Evolutionary conservation across 202 grass and related monocot species (phyloP).

Genomic region (Elaeis oleifera): DNA sequence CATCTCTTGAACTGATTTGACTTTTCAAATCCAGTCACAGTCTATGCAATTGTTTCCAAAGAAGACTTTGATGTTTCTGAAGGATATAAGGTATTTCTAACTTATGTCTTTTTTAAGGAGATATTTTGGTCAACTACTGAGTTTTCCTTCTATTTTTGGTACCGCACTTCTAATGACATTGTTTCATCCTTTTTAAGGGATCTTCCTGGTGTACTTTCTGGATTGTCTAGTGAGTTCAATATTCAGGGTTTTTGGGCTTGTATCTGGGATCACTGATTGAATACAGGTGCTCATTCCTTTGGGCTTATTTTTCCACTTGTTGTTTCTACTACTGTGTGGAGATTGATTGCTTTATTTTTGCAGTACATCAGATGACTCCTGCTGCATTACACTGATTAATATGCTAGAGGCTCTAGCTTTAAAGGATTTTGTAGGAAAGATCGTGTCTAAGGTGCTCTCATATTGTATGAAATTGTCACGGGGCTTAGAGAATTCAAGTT

Average conservation of each 20-base stretch:
- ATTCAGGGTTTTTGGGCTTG: slow-evolving; percentile 54
- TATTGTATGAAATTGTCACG: slow-evolving; percentile 40
- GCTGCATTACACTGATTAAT: slow-evolving; percentile 35
- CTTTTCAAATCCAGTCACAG: slow-evolving; percentile 67
- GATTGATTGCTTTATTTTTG: slow-evolving; percentile 20
- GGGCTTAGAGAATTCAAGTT: slow-evolving; percentile 33
- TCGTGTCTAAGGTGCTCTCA: slow-evolving; percentile 52
- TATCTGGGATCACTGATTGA: slow-evolving; percentile 75
- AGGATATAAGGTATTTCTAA: slow-evolving; percentile 43
- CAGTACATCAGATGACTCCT: slow-evolving; percentile 53
- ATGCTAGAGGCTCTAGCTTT: slow-evolving; percentile 48
- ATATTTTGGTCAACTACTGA: too few relatives aligned
- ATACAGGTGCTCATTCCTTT: slow-evolving; percentile 53
- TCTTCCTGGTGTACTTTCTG: slow-evolving; percentile 63
- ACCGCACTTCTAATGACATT: neutral
- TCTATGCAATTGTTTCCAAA: slow-evolving; percentile 46
- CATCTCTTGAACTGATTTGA: neutral
- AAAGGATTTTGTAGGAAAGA: slow-evolving; percentile 49
- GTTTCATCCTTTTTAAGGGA: slow-evolving; percentile 36
- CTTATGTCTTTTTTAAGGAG: neutral
- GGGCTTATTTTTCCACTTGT: slow-evolving; percentile 7
- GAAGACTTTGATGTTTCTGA: slow-evolving; percentile 68
- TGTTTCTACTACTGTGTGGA: slow-evolving; percentile 3
- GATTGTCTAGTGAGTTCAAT: slow-evolving; percentile 66
- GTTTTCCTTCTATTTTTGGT: slow-evolving; percentile 3